Evolutionary conservation across 1,284 basidiomycete species (phyloP).

Genomic region (Austroboletus novae-zelandiae): DNA sequence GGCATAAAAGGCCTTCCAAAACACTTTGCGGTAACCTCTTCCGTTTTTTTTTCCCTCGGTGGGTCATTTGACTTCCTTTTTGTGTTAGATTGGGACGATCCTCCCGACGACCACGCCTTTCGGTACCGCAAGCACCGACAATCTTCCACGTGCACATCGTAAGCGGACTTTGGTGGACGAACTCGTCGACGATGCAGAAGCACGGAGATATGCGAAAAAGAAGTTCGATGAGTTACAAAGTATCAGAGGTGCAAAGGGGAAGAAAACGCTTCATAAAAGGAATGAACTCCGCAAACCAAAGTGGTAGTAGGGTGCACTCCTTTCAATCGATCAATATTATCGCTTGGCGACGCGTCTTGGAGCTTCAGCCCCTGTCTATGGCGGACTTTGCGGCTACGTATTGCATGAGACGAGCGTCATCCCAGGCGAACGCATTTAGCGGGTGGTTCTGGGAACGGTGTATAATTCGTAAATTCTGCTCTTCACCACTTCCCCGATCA

Average conservation of each 20-base stretch:
- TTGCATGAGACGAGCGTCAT: neutral
- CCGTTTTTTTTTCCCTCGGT: slow-evolving; percentile 1
- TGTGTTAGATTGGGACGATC: slow-evolving; percentile 80
- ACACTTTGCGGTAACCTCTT: slow-evolving; percentile 74
- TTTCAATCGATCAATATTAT: slow-evolving; percentile 9
- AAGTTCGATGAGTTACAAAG: slow-evolving; percentile 87
- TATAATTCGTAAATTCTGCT: slow-evolving; percentile 7
- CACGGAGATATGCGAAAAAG: slow-evolving; percentile 87
- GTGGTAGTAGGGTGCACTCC: slow-evolving; percentile 49
- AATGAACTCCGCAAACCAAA: slow-evolving; percentile 61
- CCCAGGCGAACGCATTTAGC: neutral
- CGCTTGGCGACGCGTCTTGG: neutral
- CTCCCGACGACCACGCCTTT: slow-evolving; percentile 75
- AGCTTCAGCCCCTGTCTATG: neutral
- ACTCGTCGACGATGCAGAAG: slow-evolving; percentile 84
- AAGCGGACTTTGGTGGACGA: slow-evolving; percentile 88
- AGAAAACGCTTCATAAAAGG: slow-evolving; percentile 71
- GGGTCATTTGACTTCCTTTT: slow-evolving; percentile 9
- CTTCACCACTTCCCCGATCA: slow-evolving; percentile 15
- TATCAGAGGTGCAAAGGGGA: slow-evolving; percentile 69
- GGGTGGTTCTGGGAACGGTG: slow-evolving; percentile 12
- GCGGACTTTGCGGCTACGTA: neutral
- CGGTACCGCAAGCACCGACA: slow-evolving; percentile 69
- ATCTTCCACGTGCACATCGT: slow-evolving; percentile 63
- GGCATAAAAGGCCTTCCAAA: slow-evolving; percentile 86